A percentile compares a stretch with the other conserved stretches of the same genome.
Conservation (phyloP, 225 moss, liverwort and hornwort genomes). For the Bryum argenteum region DNA sequence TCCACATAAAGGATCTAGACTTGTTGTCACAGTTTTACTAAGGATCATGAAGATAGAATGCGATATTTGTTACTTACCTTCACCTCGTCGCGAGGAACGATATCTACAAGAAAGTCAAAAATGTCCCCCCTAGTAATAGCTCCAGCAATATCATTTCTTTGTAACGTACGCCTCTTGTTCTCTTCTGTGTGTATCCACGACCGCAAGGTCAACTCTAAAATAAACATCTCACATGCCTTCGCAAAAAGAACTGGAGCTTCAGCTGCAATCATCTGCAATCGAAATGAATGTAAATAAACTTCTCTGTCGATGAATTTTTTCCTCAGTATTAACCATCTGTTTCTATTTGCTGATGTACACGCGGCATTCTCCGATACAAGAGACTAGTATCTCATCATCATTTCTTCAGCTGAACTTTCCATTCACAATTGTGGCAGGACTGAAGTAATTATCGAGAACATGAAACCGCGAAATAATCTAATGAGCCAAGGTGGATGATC, state of each 20-base stretch:
- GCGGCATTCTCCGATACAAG: not conserved
- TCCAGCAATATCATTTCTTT: constrained; percentile 66
- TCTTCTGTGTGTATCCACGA: constrained; percentile 72
- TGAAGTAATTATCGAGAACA: not conserved
- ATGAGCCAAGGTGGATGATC: not conserved
- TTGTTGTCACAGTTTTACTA: not conserved
- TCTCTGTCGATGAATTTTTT: not conserved
- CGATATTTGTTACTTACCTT: constrained; percentile 37
- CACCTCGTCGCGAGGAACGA: constrained; percentile 57
- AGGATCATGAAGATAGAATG: not conserved
- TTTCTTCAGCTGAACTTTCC: not conserved
- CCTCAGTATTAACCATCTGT: not conserved
- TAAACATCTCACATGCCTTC: constrained; percentile 70
- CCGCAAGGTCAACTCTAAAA: constrained; percentile 61
- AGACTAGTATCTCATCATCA: not conserved
- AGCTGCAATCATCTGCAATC: constrained; percentile 64
- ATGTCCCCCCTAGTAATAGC: constrained; percentile 62
- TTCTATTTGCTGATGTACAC: not conserved
- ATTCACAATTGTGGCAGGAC: constrained; percentile 1
- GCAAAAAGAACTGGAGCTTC: constrained; percentile 65
- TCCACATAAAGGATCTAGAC: not conserved
- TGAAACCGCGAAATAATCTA: not conserved
- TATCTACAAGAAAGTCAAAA: constrained; percentile 69
- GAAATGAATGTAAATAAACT: not conserved
- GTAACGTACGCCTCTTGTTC: constrained; percentile 62